A percentile compares a stretch with the other conserved stretches of the same genome.
phyloP scores from a whole-genome alignment of 2,329 filamentous ascomycete species.

The Beauveria asiatica region DNA sequence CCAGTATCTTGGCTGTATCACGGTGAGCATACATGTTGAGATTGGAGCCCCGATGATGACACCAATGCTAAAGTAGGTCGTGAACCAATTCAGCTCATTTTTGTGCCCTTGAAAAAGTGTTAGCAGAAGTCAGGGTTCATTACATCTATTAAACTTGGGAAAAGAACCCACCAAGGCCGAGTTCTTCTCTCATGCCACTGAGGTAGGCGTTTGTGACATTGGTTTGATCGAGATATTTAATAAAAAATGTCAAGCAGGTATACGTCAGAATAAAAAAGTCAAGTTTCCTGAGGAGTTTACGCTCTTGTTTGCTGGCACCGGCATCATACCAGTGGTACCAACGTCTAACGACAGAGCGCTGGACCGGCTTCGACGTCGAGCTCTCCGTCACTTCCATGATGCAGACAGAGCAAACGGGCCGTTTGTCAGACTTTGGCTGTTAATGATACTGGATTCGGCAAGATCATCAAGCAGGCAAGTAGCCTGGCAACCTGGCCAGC shows the following conservation, averaged over 20 bases:
- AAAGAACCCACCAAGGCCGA: conserved; percentile 27
- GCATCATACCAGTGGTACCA: conserved; percentile 36
- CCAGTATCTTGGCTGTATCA: conserved; percentile 34
- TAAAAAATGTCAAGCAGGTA: conserved; percentile 37
- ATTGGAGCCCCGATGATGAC: conserved; percentile 36
- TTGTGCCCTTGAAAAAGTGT: conserved; percentile 12
- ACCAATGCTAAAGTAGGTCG: conserved; percentile 39
- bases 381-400: not conserved
- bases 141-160: not conserved
- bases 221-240: conserved; percentile 35
- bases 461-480: not conserved
- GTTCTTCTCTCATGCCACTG: conserved; percentile 38
- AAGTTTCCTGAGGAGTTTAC: conserved; percentile 38
- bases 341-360: not conserved
- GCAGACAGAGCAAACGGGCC: not conserved
- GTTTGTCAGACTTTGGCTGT: no score
- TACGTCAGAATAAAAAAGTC: conserved; percentile 36
- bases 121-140: not conserved
- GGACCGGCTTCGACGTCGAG: not conserved
- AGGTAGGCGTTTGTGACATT: conserved; percentile 42
- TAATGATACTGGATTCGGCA: not conserved
- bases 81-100: conserved; percentile 36
- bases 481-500: not conserved
- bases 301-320: conserved; percentile 31
- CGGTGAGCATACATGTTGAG: conserved; percentile 35